phyloP scores from a whole-genome alignment of 768 basidiomycete genomes.

The Tylopilus sp. region DNA sequence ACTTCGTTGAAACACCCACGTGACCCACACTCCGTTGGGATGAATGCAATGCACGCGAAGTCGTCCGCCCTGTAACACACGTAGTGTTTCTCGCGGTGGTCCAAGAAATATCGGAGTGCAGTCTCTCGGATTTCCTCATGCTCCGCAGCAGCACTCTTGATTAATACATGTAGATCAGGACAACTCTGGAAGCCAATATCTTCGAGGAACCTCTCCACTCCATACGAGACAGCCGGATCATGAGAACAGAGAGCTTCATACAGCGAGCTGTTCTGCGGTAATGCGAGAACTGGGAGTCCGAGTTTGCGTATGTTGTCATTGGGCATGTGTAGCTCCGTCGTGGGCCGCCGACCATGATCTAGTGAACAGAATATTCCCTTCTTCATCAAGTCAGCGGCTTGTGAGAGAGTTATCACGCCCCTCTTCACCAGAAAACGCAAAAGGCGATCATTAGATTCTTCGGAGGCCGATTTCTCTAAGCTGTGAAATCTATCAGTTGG shows the following conservation, averaged over 20 bases:
- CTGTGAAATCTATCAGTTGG: too few relatives aligned
- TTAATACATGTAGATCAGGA: conserved; percentile 6
- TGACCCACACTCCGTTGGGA: conserved; percentile 7
- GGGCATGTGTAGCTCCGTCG: conserved; percentile 74
- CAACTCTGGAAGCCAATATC: neutral
- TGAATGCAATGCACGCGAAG: conserved; percentile 10
- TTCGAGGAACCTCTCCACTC: neutral
- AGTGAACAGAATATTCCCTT: conserved; percentile 8
- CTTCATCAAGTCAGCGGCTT: neutral
- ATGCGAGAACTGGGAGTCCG: conserved; percentile 69
- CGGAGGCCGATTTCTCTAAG: neutral
- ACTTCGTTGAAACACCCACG: conserved; percentile 10
- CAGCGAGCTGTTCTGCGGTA: neutral
- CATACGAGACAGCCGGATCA: too few relatives aligned
- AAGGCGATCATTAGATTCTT: conserved; percentile 14
- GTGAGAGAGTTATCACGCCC: too few relatives aligned
- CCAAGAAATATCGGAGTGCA: conserved; percentile 11
- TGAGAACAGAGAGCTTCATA: neutral
- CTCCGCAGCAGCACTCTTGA: conserved; percentile 7
- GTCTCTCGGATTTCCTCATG: neutral
- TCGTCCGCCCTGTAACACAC: conserved; percentile 6
- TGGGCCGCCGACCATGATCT: neutral
- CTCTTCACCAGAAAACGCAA: conserved; percentile 42
- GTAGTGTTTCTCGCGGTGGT: conserved; percentile 6
- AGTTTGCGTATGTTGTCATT: conserved; percentile 60